A percentile compares a stretch with the other conserved stretches of the same genome.
Conservation (phyloP, 768 basidiomycete genomes). For the Xerocomellus amylosporus region DNA sequence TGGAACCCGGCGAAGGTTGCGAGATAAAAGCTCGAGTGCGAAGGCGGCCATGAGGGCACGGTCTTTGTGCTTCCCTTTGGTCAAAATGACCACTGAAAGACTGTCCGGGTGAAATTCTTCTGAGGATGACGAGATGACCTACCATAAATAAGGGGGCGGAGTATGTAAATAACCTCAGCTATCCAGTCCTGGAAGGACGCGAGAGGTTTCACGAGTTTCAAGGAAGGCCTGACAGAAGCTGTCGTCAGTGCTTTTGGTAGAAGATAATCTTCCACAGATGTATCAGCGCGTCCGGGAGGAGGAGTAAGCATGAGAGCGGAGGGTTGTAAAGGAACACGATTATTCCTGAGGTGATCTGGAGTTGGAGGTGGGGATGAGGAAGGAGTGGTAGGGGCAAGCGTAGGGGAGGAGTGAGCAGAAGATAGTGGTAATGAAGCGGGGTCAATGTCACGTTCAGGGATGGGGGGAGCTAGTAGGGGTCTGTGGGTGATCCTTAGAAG, state of each 20-base stretch:
- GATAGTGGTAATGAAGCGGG: slow-evolving; percentile 59
- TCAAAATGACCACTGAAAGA: slow-evolving; percentile 24
- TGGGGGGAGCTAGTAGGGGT: slow-evolving; percentile 71
- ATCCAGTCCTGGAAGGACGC: slow-evolving; percentile 70
- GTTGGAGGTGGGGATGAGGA: slow-evolving; percentile 56
- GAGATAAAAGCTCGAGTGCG: slow-evolving; percentile 68
- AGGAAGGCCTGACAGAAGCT: slow-evolving; percentile 67
- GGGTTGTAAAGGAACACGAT: slow-evolving; percentile 61
- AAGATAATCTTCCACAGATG: slow-evolving; percentile 74
- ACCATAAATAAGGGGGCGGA: slow-evolving; percentile 81
- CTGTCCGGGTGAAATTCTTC: background rate
- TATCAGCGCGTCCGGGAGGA: slow-evolving; percentile 48
- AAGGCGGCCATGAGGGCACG: slow-evolving; percentile 65
- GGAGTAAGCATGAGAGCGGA: slow-evolving; percentile 56
- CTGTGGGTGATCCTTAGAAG: slow-evolving; percentile 73
- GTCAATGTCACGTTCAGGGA: slow-evolving; percentile 88
- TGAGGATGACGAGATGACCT: slow-evolving; percentile 23
- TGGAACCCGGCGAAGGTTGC: slow-evolving; percentile 68
- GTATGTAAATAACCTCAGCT: slow-evolving; percentile 65
- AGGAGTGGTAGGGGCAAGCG: slow-evolving; percentile 56
- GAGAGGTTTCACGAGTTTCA: slow-evolving; percentile 60
- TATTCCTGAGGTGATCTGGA: slow-evolving; percentile 81
- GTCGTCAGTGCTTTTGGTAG: slow-evolving; percentile 78
- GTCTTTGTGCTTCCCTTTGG: slow-evolving; percentile 33
- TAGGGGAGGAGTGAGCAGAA: slow-evolving; percentile 55